Percentiles rank a stretch among this genome's conserved stretches.
phyloP scores from a whole-genome alignment of 2,329 filamentous ascomycete genomes.

The Aspergillus texensis region DNA sequence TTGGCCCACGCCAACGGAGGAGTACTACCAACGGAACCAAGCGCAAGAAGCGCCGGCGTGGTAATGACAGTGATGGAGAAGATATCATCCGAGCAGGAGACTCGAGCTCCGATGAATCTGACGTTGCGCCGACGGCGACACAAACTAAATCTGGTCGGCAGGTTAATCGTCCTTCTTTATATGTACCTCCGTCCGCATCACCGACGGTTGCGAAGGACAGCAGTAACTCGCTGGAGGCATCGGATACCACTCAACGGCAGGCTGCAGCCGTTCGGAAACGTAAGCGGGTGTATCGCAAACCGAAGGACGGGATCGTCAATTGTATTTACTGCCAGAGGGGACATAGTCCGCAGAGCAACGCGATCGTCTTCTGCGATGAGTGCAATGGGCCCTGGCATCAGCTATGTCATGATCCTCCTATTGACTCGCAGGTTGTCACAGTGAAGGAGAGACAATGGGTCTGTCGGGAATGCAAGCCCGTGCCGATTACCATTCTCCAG shows the following conservation, averaged over 20 bases:
- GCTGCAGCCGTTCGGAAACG: slow-evolving; percentile 54
- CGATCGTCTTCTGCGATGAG: slow-evolving; percentile 83
- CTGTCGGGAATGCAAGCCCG: slow-evolving; percentile 64
- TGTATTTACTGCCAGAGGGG: slow-evolving; percentile 75
- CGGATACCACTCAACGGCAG: slow-evolving; percentile 16
- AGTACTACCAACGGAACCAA: slow-evolving; percentile 17
- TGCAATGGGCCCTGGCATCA: slow-evolving; percentile 82
- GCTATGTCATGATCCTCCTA: slow-evolving; percentile 75
- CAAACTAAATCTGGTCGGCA: slow-evolving; percentile 76
- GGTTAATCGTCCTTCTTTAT: slow-evolving; percentile 66
- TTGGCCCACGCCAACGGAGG: slow-evolving; percentile 21
- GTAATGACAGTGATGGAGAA: slow-evolving; percentile 34
- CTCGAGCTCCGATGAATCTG: slow-evolving; percentile 43
- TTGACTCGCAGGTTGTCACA: slow-evolving; percentile 69
- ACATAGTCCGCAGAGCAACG: slow-evolving; percentile 71
- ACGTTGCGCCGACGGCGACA: slow-evolving; percentile 60
- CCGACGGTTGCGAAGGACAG: slow-evolving; percentile 22
- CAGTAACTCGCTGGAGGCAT: slow-evolving; percentile 12
- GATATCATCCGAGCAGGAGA: slow-evolving; percentile 38
- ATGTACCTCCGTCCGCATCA: slow-evolving; percentile 53
- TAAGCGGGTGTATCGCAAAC: slow-evolving; percentile 53
- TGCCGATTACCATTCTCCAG: slow-evolving; percentile 47
- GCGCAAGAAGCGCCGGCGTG: slow-evolving; percentile 28
- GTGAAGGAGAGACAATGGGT: slow-evolving; percentile 72
- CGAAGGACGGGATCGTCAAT: slow-evolving; percentile 49